Evolutionary conservation across 441 rosid genomes (phyloP), one percentile per base, ranked within the genome.

Genomic region (Geranium incanum): DNA sequence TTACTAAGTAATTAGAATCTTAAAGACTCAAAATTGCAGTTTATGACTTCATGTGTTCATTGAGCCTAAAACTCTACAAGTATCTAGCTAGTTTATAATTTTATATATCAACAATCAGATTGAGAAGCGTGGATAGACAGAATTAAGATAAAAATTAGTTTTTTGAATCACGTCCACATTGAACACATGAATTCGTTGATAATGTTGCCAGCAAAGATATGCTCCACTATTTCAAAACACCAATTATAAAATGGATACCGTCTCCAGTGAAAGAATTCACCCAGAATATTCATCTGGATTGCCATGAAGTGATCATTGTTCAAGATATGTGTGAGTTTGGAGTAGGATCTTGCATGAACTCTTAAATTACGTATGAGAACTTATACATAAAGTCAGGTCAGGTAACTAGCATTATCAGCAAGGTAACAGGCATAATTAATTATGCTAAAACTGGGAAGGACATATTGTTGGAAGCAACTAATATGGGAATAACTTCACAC

Each of bases 191-290:
- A 28, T 28, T 28, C 33, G 2, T 28, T 28, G 33, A 28, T 28
- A 28, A 28, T 28, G 33, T 28, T 28, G 33, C 33, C 19, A 12
- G 60, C 16, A 13, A 52, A 52, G 60, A 52, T n/a, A 3, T 52
- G 60, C 60, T 52, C 60, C 60, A 52, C 18, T 52, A 52, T n/a
- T 52, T 52, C 60, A 13, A 18, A 52, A 52, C 60, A 52, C 4
- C 16, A 52, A 52, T 52, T 52, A 13, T 18, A 9, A 52, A 52
- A 4, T 13, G 18, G 15, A 15, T 5, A 18, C 5, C 60, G 15
- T 52, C 60, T 52, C 19, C 19, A 52, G 16, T 13, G 15, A 19
- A 52, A 11, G 60, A 5, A 52, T n/a, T 0, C 15, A 48, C 55
- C 55, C n/a, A 11, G n/a, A n/a, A 52, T 52, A 52, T 52, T 5